Evolutionary conservation across 495 filamentous ascomycete genomes (phyloP).

Genomic region (Sordaria brevicollis): DNA sequence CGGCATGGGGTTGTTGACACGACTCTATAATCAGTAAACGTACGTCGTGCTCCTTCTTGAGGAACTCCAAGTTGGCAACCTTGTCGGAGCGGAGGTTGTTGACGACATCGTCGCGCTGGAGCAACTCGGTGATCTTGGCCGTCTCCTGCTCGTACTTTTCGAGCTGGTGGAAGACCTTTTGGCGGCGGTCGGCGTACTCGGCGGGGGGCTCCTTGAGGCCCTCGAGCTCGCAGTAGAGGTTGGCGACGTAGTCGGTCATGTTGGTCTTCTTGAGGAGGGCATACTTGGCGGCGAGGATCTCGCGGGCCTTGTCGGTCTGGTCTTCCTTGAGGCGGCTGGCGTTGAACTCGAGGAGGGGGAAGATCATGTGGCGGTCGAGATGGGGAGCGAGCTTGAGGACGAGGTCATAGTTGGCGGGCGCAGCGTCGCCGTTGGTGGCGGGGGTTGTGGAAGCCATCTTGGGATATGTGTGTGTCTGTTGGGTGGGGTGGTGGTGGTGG

Average conservation of each 20-base stretch:
- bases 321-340: constrained; percentile 43
- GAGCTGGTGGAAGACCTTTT: constrained; percentile 74
- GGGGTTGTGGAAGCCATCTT: constrained; percentile 26
- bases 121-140: constrained; percentile 69
- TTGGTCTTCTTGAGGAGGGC: constrained; percentile 89
- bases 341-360: constrained; percentile 81
- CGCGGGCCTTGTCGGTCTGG: constrained; percentile 47
- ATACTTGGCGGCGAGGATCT: constrained; percentile 76
- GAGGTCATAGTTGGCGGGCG: constrained; percentile 58
- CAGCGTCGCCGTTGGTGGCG: constrained; percentile 37
- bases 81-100: constrained; percentile 87
- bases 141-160: constrained; percentile 76
- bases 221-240: constrained; percentile 78
- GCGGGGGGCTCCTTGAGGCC: constrained; percentile 64
- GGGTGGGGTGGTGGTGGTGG: background rate
- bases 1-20: no score
- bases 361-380: constrained; percentile 92
- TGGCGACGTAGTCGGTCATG: constrained; percentile 95
- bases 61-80: constrained; percentile 88
- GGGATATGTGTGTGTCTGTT: background rate
- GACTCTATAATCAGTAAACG: background rate
- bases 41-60: constrained; percentile 75
- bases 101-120: constrained; percentile 79
- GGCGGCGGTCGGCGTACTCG: constrained; percentile 77
- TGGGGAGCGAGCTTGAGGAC: constrained; percentile 81